phyloP scores from a whole-genome alignment of 305 asterid genomes.

The Fraxinus sp. region DNA sequence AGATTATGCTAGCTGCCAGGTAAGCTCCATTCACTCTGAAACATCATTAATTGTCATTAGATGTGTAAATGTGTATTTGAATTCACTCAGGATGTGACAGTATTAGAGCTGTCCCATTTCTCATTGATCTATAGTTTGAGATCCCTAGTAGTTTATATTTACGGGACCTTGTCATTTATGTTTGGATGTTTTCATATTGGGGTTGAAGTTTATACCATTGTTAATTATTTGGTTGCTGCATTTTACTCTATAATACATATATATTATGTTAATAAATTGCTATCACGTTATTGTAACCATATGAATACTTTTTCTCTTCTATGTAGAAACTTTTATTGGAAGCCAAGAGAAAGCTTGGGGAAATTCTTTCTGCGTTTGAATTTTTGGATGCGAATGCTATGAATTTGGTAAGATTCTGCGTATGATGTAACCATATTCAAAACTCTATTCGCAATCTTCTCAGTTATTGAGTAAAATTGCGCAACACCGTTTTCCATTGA shows the following conservation, averaged over 20 bases:
- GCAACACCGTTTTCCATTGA: not conserved
- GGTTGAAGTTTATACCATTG: conserved; percentile 1
- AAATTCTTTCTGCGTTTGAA: conserved; percentile 96
- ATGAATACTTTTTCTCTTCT: conserved; percentile 25
- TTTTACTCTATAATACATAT: not conserved
- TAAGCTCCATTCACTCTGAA: conserved; percentile 31
- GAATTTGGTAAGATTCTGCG: conserved; percentile 69
- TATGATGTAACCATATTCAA: not conserved
- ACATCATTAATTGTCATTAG: not conserved
- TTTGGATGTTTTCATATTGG: conserved; percentile 5
- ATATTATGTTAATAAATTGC: not conserved
- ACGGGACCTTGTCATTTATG: not conserved
- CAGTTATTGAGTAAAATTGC: conserved; percentile 17
- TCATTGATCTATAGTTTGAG: not conserved
- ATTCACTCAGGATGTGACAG: conserved; percentile 12
- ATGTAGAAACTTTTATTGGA: conserved; percentile 70
- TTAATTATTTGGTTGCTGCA: not conserved
- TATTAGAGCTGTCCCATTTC: conserved; percentile 13
- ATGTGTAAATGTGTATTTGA: conserved; percentile 6
- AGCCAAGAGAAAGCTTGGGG: conserved; percentile 92
- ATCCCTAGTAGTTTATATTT: conserved; percentile 1
- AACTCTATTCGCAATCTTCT: not conserved
- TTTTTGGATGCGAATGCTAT: conserved; percentile 81
- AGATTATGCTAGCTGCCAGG: conserved; percentile 95
- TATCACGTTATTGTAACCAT: conserved; percentile 10